These are phyloP conservation scores for Rhynchosporium agropyri DNA, from an alignment of 2,329 filamentous ascomycete species.

Conservation along the genomic window DNA sequence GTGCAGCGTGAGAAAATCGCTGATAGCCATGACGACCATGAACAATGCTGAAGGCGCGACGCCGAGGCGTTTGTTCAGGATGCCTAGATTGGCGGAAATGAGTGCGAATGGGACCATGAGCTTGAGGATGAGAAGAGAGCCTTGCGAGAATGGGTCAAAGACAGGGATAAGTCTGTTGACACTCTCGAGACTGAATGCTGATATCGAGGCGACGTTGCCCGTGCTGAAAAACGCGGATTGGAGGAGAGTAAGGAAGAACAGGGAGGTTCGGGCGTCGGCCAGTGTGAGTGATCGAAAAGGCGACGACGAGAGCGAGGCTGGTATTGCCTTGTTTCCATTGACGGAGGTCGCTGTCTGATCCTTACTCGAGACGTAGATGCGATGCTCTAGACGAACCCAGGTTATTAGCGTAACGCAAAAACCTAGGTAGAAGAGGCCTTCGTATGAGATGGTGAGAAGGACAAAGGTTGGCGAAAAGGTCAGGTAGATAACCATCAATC, in stretches of 20 bases:
- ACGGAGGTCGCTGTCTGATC: constrained; percentile 6
- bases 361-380: constrained; percentile 56
- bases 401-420: constrained; percentile 81
- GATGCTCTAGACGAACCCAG: constrained; percentile 92
- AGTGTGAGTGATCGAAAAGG: constrained; percentile 68
- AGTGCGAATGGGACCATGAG: constrained; percentile 91
- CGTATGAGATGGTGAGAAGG: constrained; percentile 95
- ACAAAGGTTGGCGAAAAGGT: constrained; percentile 93
- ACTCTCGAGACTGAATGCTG: constrained; percentile 89
- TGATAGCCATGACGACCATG: constrained; percentile 90
- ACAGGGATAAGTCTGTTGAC: constrained; percentile 85
- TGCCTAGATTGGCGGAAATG: constrained; percentile 90
- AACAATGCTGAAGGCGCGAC: constrained; percentile 88
- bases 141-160: constrained; percentile 92
- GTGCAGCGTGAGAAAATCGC: constrained; percentile 87
- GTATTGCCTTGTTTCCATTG: constrained; percentile 30
- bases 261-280: constrained; percentile 81
- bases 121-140: constrained; percentile 83
- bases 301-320: constrained; percentile 36
- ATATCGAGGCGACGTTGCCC: constrained; percentile 92
- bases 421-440: constrained; percentile 91
- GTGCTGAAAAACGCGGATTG: constrained; percentile 98
- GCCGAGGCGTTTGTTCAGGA: constrained; percentile 81
- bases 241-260: constrained; percentile 94
- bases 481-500: constrained; percentile 85